Evolutionary conservation across 2,329 filamentous ascomycete genomes (phyloP), one percentile per base, ranked within the genome.

Genomic region (Cercospora sp.): DNA sequence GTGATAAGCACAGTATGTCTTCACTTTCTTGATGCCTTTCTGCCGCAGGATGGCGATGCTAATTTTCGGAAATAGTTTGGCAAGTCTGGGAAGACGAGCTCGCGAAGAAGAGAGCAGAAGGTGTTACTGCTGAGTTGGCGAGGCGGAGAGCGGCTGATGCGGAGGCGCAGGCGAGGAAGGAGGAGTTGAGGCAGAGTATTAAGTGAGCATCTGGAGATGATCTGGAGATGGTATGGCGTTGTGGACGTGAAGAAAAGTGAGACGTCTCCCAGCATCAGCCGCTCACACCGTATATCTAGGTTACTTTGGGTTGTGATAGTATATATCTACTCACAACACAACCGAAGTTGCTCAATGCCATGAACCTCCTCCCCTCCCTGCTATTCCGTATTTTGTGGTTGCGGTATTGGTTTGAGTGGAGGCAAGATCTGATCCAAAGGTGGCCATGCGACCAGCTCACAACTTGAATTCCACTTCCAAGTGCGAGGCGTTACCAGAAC

Each of bases 1-100:
- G 91, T 13, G 90, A 97, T 77, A 97, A 94, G 82, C 92, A 92
- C 53, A 97, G 93, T 97, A 85, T 69, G 90, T 83, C 7, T 8
- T 62, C 26, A 3, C 10, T 26, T 33, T 23, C 60, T 53, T 64
- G 12, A 23, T 60, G 26, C 42, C 12, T 57, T 36, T 42, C 64
- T 23, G 45, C 2, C 40, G n/a, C 16, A 12, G 10, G n/a, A 16
- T 66, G n/a, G 12, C 12, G 42, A 65, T 40, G 18, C 20, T 51
- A 16, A 28, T 51, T 10, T n/a, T 28, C 45, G 33, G 18, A 53
- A 23, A 40, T 60, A 79, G 78, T 80, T 55, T 80, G 78, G 78
- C 73, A 74, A 6, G 78, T 73, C 8, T 77, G 75, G 75, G 78
- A 80, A 68, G 68, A 78, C 61, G 76, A 79, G 20, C 71, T 66